Conservation (phyloP, 192 early-diverging fungal species). For the Geranomyces variabilis region DNA sequence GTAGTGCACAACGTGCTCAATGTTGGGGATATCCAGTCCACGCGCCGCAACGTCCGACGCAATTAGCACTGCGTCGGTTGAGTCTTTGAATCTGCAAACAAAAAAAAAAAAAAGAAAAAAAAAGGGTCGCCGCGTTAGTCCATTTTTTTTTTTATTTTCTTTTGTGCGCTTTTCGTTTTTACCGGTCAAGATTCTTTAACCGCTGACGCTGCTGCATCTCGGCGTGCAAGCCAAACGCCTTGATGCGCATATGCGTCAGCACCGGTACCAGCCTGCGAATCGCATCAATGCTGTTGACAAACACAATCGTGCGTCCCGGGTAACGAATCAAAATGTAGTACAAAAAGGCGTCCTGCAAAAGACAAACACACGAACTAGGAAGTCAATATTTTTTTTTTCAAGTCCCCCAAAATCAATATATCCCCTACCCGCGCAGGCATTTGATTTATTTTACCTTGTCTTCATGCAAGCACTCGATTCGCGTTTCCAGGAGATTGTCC, state of each 20-base stretch:
- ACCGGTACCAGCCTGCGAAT: constrained; percentile 87
- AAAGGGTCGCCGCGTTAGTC: too few species aligned
- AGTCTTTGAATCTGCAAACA: constrained; percentile 78
- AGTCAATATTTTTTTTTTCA: too few species aligned
- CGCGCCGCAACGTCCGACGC: constrained; percentile 97
- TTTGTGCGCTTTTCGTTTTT: too few species aligned
- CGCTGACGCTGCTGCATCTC: constrained; percentile 97
- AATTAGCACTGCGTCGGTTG: constrained; percentile 76
- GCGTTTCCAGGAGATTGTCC: constrained; percentile 71
- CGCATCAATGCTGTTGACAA: constrained; percentile 94
- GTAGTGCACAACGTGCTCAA: constrained; percentile 96
- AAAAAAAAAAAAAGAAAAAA: too few species aligned
- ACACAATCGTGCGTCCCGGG: constrained; percentile 87
- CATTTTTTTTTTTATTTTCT: too few species aligned
- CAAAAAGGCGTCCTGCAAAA: constrained; percentile 49
- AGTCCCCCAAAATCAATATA: too few species aligned
- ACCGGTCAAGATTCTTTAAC: constrained; percentile 83
- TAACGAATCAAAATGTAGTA: constrained; percentile 89
- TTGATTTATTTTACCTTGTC: constrained; percentile 59
- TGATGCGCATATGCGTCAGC: constrained; percentile 71
- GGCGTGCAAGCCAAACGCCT: constrained; percentile 85
- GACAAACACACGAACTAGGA: background rate
- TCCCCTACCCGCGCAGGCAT: too few species aligned
- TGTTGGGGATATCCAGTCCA: constrained; percentile 89
- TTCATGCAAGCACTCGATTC: constrained; percentile 80